Conservation (phyloP, 2,329 filamentous ascomycete species). For the Clarireedia homoeocarpa region DNA sequence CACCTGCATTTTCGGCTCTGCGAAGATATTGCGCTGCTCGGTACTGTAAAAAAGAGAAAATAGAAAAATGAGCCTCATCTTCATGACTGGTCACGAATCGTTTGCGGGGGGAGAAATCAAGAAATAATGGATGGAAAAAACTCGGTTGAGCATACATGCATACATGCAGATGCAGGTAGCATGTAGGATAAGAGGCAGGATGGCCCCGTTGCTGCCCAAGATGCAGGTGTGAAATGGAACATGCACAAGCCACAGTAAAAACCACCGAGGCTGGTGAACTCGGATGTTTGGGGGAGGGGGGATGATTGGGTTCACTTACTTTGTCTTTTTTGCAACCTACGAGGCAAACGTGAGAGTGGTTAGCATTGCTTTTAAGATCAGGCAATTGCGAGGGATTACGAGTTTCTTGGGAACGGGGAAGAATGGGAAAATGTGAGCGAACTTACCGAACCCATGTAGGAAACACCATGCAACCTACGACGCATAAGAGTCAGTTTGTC, state of each 20-base stretch:
- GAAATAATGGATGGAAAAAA: constrained; percentile 10
- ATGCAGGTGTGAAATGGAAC: constrained; percentile 22
- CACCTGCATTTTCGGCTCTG: constrained; percentile 79
- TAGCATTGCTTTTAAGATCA: no score
- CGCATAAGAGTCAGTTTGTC: constrained; percentile 1
- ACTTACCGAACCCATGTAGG: constrained; percentile 76
- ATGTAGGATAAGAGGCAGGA: constrained; percentile 9
- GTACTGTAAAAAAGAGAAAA: constrained; percentile 44
- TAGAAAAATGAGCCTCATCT: constrained; percentile 38
- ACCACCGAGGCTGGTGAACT: not conserved
- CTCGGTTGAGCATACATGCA: constrained; percentile 5
- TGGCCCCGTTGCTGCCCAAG: constrained; percentile 39
- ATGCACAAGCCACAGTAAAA: constrained; percentile 24
- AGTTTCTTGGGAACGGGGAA: not conserved
- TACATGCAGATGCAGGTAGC: constrained; percentile 1
- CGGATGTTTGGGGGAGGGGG: constrained; percentile 7
- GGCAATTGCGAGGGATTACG: not conserved
- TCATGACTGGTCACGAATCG: constrained; percentile 16
- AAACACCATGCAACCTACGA: constrained; percentile 70
- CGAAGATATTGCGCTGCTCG: constrained; percentile 85
- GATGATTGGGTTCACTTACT: constrained; percentile 49
- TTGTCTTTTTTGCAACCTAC: constrained; percentile 81
- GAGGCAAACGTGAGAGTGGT: constrained; percentile 1
- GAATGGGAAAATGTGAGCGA: not conserved
- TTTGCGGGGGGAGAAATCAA: constrained; percentile 9